Evolutionary conservation across 1,284 basidiomycete genomes (phyloP).

Genomic region (Tylopilus sp.): DNA sequence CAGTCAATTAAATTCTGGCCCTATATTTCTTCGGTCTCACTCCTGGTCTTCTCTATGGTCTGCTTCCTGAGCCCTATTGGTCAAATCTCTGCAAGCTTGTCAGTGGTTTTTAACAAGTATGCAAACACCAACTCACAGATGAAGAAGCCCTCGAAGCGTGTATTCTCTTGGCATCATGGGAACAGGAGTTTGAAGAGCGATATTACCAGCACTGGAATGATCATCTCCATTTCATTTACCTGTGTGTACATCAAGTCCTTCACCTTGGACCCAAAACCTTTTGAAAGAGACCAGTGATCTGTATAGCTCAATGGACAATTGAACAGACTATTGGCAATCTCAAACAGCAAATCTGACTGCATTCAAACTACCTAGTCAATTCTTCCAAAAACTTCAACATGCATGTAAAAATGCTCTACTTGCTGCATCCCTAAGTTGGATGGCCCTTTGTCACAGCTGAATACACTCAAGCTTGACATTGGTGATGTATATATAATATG

Average conservation of each 20-base stretch:
- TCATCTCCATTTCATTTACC: no score
- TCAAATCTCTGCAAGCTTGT: conserved; percentile 14
- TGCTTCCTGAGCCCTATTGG: conserved; percentile 11
- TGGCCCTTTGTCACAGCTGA: no score
- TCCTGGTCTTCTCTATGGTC: neutral
- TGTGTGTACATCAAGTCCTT: no score
- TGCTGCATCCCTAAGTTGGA: neutral
- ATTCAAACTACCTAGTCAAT: neutral
- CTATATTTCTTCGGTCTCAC: conserved; percentile 2
- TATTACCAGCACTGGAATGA: neutral
- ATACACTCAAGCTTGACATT: no score
- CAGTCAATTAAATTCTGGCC: no score
- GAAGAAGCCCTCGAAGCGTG: neutral
- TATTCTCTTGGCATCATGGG: neutral
- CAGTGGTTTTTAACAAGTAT: neutral
- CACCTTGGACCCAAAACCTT: neutral
- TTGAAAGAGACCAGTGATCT: conserved; percentile 15
- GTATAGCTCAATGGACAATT: conserved; percentile 26
- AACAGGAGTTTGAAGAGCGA: neutral
- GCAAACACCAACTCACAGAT: neutral
- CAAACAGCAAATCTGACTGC: conserved; percentile 9
- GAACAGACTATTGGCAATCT: conserved; percentile 21
- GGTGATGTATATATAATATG: neutral
- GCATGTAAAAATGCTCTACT: neutral
- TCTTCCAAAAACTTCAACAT: neutral